These are phyloP conservation scores for Malus hybrid DNA, from an alignment of 331 rosid species.

Conservation along the genomic window DNA sequence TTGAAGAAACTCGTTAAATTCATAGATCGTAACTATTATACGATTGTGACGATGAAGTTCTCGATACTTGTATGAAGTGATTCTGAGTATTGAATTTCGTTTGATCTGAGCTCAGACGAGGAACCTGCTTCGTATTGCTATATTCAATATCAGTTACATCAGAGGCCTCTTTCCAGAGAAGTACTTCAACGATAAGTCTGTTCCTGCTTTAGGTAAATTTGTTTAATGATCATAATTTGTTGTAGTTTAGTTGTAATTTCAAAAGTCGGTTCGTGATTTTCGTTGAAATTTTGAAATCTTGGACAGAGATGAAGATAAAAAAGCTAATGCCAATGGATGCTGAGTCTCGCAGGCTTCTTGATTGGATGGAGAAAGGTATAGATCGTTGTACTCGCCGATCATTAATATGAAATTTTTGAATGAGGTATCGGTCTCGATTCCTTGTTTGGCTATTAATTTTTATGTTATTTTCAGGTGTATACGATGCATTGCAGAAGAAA, in stretches of 20 bases:
- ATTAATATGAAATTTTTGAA: not conserved
- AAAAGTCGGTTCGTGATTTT: slow-evolving; percentile 3
- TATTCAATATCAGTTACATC: slow-evolving; percentile 91
- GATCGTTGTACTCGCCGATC: not conserved
- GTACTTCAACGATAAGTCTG: slow-evolving; percentile 87
- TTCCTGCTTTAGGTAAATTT: slow-evolving; percentile 78
- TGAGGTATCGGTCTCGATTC: not conserved
- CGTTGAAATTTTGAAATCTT: slow-evolving; percentile 10
- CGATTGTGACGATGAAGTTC: not conserved
- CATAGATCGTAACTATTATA: not conserved
- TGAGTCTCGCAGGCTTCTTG: slow-evolving; percentile 78
- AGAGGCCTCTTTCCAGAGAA: slow-evolving; percentile 97
- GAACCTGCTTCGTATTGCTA: slow-evolving; percentile 92
- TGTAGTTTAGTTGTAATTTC: slow-evolving; percentile 3
- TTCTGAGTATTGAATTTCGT: slow-evolving; percentile 1
- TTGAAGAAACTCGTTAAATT: not conserved
- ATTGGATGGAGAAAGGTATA: slow-evolving; percentile 95
- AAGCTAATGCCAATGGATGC: slow-evolving; percentile 86
- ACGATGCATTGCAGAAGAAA: slow-evolving; percentile 83
- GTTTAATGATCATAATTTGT: not conserved
- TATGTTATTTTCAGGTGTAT: slow-evolving; percentile 45
- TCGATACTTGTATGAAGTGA: not conserved
- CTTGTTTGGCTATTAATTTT: slow-evolving; percentile 13
- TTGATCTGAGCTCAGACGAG: slow-evolving; percentile 54
- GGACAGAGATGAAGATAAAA: slow-evolving; percentile 90